Conservation (phyloP, 108 stramenopile species). For the Discostella pseudostelligera region DNA sequence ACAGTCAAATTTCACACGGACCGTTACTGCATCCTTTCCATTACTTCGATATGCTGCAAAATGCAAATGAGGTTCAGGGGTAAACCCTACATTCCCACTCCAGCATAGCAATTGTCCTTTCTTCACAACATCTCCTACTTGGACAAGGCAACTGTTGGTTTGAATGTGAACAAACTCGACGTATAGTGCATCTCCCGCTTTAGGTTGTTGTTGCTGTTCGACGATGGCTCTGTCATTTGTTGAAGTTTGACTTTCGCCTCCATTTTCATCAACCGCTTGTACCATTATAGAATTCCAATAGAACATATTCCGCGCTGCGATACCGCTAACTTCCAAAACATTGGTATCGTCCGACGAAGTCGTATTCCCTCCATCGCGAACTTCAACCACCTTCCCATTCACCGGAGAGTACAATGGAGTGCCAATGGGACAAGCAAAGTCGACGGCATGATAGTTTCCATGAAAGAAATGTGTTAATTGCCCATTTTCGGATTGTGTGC, state of each 20-base stretch:
- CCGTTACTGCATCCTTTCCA: constrained; percentile 58
- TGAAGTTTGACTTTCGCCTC: no score
- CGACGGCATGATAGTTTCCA: constrained; percentile 83
- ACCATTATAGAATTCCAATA: constrained; percentile 84
- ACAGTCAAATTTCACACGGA: constrained; percentile 57
- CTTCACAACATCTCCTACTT: constrained; percentile 61
- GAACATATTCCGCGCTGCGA: constrained; percentile 79
- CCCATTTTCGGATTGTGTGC: constrained; percentile 82
- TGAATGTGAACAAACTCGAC: constrained; percentile 88
- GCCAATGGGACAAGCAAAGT: constrained; percentile 82
- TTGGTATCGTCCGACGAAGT: background rate
- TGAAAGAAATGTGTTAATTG: constrained; percentile 85
- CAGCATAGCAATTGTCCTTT: constrained; percentile 68
- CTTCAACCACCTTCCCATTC: constrained; percentile 65
- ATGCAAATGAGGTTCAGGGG: constrained; percentile 83
- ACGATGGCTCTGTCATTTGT: background rate
- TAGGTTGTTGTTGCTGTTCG: background rate
- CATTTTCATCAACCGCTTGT: constrained; percentile 30
- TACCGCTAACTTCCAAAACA: constrained; percentile 65
- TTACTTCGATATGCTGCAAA: constrained; percentile 69
- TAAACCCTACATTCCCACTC: constrained; percentile 81
- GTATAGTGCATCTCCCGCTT: constrained; percentile 65
- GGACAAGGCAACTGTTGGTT: constrained; percentile 50
- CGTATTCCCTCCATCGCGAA: constrained; percentile 36
- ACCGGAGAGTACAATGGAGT: constrained; percentile 75